Evolutionary conservation across 2,329 filamentous ascomycete genomes (phyloP).

Genomic region (Fusarium neocosmosporiellum): DNA sequence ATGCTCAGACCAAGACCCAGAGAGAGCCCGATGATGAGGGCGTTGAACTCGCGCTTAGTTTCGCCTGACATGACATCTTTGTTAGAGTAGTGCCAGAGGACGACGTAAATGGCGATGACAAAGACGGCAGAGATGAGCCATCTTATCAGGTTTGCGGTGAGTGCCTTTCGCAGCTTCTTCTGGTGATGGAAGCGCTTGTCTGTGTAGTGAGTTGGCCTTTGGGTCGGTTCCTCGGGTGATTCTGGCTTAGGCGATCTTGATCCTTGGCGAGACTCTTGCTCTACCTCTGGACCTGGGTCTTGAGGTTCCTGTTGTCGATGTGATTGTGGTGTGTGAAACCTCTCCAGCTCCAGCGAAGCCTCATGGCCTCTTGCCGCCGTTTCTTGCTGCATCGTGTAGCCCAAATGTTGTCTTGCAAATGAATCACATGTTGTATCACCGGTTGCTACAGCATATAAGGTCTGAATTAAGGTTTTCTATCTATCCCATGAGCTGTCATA

Average conservation of each 20-base stretch:
- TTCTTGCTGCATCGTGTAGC: not conserved
- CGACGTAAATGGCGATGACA: conserved; percentile 28
- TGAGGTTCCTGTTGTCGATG: not conserved
- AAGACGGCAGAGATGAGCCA: conserved; percentile 33
- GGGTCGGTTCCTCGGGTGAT: not conserved
- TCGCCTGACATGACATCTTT: conserved; percentile 28
- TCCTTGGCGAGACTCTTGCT: conserved; percentile 16
- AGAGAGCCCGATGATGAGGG: conserved; percentile 56
- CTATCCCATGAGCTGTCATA: no score
- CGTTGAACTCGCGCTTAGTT: conserved; percentile 56
- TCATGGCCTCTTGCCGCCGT: not conserved
- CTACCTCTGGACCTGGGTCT: not conserved
- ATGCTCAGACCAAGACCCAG: conserved; percentile 51
- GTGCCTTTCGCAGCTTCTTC: conserved; percentile 17
- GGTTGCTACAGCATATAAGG: not conserved
- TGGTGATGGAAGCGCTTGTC: conserved; percentile 19
- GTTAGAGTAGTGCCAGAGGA: conserved; percentile 29
- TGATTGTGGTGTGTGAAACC: not conserved
- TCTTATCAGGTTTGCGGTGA: conserved; percentile 22
- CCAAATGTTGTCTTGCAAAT: not conserved
- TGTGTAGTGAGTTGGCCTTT: not conserved
- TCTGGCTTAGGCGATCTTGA: conserved; percentile 4
- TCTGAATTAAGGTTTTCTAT: conserved; percentile 21
- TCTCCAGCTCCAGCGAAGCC: conserved; percentile 13
- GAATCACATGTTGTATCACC: not conserved